Base-by-base conservation (phyloP, 306 rosid genomes). In the Cucumis melo region DNA sequence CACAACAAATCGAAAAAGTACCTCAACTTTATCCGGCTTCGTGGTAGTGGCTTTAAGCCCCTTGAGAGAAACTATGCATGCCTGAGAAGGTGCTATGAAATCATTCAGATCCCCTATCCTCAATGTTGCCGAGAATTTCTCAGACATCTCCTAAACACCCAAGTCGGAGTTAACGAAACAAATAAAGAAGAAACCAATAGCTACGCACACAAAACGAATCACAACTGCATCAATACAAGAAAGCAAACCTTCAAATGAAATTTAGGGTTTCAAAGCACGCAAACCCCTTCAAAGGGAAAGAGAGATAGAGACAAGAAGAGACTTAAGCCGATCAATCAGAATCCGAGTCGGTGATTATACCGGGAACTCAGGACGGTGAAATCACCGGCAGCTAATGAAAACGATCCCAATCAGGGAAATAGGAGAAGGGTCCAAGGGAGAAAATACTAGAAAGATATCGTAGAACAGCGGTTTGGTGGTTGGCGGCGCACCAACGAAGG, bases 81-180 rank as follows among this genome's bases (percentile, higher is more conserved):
- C 93, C 80, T 94, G 97, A 7, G 97, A 88, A 6, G 98, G 98
- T 8, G 98, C 92, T 34, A 94, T 87, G 85, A 83, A 94, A 80
- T 94, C 98, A 78, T 85, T 94, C 78, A 94, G 91, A 83, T 94
- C 98, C 68, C 93, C 92, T 70, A 94, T 90, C 67, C 97, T 92
- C 82, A 94, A 92, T 51, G 85, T 87, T 8, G 98, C 86, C 39
- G 97, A 94, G 88, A 94, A 91, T 78, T 91, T 93, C 79, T 91
- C 91, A 12, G 98, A 89, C 98, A 93, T 93, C 78, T 72, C 58
- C 20, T 54, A 32, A 46, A 17, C 19, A n/a, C 53, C 20, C 5
- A 56, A 34, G 55, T 74, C 53, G 20, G n/a, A 55, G 50, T 34
- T n/a, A 54, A 34, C 70, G 11, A 19, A 74, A 74, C 4, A 14